phyloP scores from a whole-genome alignment of 352 stramenopile species.

The Globisporangium splendens region DNA sequence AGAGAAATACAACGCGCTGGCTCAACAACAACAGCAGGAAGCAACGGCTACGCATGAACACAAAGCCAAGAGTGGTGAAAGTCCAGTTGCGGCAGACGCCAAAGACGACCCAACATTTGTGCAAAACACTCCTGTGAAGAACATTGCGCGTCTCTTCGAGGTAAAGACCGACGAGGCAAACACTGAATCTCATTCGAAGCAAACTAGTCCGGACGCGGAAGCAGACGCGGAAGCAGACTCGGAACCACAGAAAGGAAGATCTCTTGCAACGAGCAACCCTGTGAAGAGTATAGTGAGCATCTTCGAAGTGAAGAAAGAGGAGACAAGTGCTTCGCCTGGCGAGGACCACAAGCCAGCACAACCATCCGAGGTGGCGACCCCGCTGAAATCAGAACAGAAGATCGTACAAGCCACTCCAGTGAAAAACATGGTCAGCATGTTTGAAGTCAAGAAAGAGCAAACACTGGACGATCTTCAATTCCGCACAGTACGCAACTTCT shows the following conservation, averaged over 20 bases:
- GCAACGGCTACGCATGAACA: slow-evolving; percentile 16
- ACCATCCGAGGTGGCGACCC: too few relatives aligned
- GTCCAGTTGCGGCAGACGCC: not conserved
- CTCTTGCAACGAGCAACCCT: too few relatives aligned
- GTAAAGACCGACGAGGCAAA: slow-evolving; percentile 17
- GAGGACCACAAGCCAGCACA: not conserved
- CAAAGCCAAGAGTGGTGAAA: slow-evolving; percentile 4
- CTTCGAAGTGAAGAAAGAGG: not conserved
- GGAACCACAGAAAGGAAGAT: too few relatives aligned
- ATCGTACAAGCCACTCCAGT: too few relatives aligned
- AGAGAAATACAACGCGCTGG: slow-evolving; percentile 48
- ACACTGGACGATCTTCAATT: slow-evolving; percentile 50
- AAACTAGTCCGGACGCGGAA: too few relatives aligned
- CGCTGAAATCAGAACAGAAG: not conserved
- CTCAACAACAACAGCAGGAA: slow-evolving; percentile 32
- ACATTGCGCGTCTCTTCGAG: slow-evolving; percentile 5
- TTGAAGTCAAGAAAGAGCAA: slow-evolving; percentile 23
- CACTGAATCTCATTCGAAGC: not conserved
- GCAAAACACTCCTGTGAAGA: not conserved
- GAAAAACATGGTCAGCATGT: too few relatives aligned
- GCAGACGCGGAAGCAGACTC: too few relatives aligned
- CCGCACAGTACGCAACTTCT: slow-evolving; percentile 54
- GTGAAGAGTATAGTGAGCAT: too few relatives aligned
- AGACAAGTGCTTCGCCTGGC: not conserved
- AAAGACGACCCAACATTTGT: not conserved